Conservation (phyloP, 2,329 filamentous ascomycete genomes). For the Claviceps sp. region DNA sequence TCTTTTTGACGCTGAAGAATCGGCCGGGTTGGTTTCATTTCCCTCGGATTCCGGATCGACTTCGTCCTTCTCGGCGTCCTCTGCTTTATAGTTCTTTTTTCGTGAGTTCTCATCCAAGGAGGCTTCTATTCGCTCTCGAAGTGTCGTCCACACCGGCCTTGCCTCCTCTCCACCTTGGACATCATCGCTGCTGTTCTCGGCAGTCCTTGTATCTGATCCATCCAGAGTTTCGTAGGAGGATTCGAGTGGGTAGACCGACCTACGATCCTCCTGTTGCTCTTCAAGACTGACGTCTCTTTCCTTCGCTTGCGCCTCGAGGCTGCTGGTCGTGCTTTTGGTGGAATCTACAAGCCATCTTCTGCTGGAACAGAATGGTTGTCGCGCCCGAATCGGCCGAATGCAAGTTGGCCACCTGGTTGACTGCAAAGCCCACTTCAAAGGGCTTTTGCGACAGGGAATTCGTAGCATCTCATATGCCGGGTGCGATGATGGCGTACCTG, state of each 20-base stretch:
- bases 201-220: background rate
- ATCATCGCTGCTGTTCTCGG: background rate
- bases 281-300: background rate
- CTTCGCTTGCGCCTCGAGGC: background rate
- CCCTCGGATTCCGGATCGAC: background rate
- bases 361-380: conserved; percentile 1
- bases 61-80: conserved; percentile 1
- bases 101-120: background rate
- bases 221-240: background rate
- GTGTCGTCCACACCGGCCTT: conserved; percentile 16
- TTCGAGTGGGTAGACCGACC: background rate
- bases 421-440: conserved; percentile 5
- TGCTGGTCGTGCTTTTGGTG: background rate
- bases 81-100: conserved; percentile 1
- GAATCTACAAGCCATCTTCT: background rate
- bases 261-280: background rate
- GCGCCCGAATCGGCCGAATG: background rate
- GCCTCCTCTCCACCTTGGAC: background rate
- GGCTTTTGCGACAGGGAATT: conserved; percentile 9
- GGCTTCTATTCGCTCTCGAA: conserved; percentile 15
- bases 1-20: background rate
- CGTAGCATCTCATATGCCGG: conserved; percentile 18
- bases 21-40: background rate
- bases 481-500: background rate
- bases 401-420: background rate